These are phyloP conservation scores for Phialophora chinensis DNA, from an alignment of 2,329 filamentous ascomycete genomes.

Conservation along the genomic window DNA sequence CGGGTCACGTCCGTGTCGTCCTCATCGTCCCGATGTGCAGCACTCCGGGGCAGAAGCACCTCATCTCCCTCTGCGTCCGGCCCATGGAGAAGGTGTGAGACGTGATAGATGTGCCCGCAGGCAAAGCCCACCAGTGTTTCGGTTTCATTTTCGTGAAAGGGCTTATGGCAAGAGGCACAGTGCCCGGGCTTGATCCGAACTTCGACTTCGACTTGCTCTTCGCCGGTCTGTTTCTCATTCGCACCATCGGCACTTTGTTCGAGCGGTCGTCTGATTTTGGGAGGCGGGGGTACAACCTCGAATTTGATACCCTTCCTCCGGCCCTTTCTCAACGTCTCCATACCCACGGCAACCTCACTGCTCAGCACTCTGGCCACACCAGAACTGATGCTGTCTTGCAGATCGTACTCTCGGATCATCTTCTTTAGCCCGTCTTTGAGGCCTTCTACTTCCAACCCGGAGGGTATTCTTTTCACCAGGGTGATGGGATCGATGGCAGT, in stretches of 20 bases:
- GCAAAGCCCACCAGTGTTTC: slow-evolving; percentile 69
- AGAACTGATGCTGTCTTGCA: slow-evolving; percentile 89
- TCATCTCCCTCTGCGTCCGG: slow-evolving; percentile 41
- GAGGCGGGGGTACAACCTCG: slow-evolving; percentile 59
- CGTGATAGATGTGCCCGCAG: slow-evolving; percentile 72
- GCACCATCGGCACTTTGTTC: background rate
- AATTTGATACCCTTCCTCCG: slow-evolving; percentile 89
- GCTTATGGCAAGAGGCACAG: slow-evolving; percentile 34
- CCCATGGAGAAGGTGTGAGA: slow-evolving; percentile 63
- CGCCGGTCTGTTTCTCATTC: slow-evolving; percentile 12
- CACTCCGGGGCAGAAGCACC: slow-evolving; percentile 31
- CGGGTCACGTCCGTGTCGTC: slow-evolving; percentile 37
- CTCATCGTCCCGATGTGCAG: slow-evolving; percentile 22
- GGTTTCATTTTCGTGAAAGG: slow-evolving; percentile 49
- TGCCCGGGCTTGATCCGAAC: slow-evolving; percentile 28
- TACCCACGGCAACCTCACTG: slow-evolving; percentile 84
- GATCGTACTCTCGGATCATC: slow-evolving; percentile 94
- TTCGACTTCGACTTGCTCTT: slow-evolving; percentile 15
- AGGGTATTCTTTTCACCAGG: slow-evolving; percentile 86
- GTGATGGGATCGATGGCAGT: slow-evolving; percentile 92
- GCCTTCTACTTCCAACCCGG: slow-evolving; percentile 90
- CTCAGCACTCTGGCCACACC: slow-evolving; percentile 86
- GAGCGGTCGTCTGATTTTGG: slow-evolving; percentile 7
- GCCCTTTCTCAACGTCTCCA: slow-evolving; percentile 78
- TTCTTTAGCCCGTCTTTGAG: slow-evolving; percentile 84